Evolutionary conservation across 441 rosid genomes (phyloP).

Genomic region (Hura crepitans): DNA sequence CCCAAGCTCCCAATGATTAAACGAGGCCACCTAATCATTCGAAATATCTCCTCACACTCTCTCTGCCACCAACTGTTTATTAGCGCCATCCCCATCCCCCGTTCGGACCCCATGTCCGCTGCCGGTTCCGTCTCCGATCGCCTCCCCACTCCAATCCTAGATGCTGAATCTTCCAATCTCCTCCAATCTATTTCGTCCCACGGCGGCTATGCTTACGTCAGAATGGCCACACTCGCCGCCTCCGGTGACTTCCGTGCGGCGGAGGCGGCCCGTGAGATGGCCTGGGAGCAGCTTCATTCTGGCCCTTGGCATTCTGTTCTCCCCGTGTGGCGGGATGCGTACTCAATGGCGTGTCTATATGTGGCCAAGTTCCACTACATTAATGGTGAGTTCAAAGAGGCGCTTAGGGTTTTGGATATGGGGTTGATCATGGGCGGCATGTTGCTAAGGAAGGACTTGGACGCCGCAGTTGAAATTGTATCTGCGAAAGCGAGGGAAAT

Average conservation of each 20-base stretch:
- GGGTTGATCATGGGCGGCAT: conserved; percentile 91
- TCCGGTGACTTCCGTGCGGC: conserved; percentile 76
- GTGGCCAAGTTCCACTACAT: conserved; percentile 61
- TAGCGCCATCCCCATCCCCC: not conserved
- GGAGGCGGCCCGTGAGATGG: conserved; percentile 93
- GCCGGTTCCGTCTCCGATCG: conserved; percentile 17
- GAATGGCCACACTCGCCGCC: conserved; percentile 65
- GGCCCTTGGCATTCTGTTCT: conserved; percentile 98
- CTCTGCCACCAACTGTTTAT: not conserved
- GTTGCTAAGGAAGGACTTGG: conserved; percentile 68
- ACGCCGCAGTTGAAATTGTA: conserved; percentile 50
- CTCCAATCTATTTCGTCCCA: conserved; percentile 60
- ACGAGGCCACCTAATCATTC: conserved; percentile 18
- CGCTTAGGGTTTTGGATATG: conserved; percentile 80
- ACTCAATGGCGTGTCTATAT: conserved; percentile 80
- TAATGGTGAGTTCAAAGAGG: conserved; percentile 59
- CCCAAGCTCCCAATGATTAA: conserved; percentile 28
- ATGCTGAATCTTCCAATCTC: conserved; percentile 51
- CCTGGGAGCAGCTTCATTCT: conserved; percentile 99
- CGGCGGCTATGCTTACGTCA: conserved; percentile 82
- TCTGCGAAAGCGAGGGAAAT: conserved; percentile 41
- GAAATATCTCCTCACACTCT: conserved; percentile 6
- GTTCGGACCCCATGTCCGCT: conserved; percentile 25
- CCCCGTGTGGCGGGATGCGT: conserved; percentile 94
- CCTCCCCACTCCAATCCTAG: conserved; percentile 66